phyloP scores from a whole-genome alignment of 139 green algal genomes.

The Haematococcus lacustris region DNA sequence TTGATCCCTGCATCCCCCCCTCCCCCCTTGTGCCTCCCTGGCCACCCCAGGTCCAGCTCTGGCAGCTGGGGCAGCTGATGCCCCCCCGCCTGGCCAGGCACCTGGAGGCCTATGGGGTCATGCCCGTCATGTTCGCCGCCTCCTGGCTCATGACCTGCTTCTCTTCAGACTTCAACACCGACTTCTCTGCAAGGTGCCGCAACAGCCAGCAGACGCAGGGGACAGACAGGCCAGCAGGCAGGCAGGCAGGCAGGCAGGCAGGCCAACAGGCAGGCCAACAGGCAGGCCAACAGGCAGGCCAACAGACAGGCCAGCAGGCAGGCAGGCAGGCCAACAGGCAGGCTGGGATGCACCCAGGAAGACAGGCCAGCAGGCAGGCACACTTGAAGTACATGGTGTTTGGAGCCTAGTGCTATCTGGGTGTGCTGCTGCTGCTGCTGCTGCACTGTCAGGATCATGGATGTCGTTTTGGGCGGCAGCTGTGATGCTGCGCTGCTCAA shows the following conservation, averaged over 20 bases:
- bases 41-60: constrained; percentile 69
- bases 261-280: background rate
- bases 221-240: too few relatives aligned
- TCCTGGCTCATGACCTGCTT: constrained; percentile 80
- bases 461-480: constrained; percentile 58
- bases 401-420: background rate
- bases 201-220: background rate
- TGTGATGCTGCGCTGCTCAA: constrained; percentile 60
- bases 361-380: too few relatives aligned
- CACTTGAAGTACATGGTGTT: too few relatives aligned
- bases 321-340: too few relatives aligned
- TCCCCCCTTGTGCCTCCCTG: too few relatives aligned
- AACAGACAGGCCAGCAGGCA: too few relatives aligned
- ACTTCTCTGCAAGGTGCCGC: constrained; percentile 55
- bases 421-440: background rate
- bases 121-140: constrained; percentile 68
- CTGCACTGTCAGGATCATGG: constrained; percentile 50
- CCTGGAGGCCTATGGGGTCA: constrained; percentile 46
- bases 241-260: background rate
- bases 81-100: constrained; percentile 39
- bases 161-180: constrained; percentile 62
- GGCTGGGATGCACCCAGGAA: too few relatives aligned
- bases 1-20: too few relatives aligned
- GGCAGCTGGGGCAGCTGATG: constrained; percentile 66
- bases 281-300: background rate